These are phyloP conservation scores for Wickerhamomyces pijperi DNA, from an alignment of 805 yeast species.

Conservation along the genomic window DNA sequence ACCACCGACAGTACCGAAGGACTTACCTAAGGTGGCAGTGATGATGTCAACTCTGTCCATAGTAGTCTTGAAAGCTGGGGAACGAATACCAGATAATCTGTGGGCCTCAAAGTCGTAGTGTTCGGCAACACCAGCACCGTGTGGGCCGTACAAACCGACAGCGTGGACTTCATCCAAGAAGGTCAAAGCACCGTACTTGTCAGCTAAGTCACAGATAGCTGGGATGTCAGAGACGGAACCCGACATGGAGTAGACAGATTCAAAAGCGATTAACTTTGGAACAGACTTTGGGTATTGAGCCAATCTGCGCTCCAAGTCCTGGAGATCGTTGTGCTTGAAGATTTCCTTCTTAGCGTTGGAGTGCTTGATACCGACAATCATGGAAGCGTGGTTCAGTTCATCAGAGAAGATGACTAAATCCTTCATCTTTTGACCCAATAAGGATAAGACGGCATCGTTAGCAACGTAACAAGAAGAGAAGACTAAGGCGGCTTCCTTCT, in stretches of 20 bases:
- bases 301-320: constrained; percentile 70
- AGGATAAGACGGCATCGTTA: constrained; percentile 86
- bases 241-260: constrained; percentile 96
- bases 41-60: constrained; percentile 90
- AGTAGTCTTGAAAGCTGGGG: constrained; percentile 44
- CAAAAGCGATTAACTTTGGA: constrained; percentile 95
- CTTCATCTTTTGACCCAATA: constrained; percentile 84
- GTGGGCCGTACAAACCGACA: constrained; percentile 98
- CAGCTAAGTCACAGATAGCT: constrained; percentile 89
- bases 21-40: constrained; percentile 96
- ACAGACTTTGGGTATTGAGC: constrained; percentile 72
- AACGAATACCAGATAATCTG: constrained; percentile 50
- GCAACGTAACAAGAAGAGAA: constrained; percentile 95
- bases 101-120: constrained; percentile 85
- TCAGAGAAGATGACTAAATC: constrained; percentile 89
- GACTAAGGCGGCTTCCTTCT: constrained; percentile 90
- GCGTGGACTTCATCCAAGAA: constrained; percentile 98
- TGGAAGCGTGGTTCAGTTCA: constrained; percentile 91
- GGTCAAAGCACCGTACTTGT: constrained; percentile 93
- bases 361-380: constrained; percentile 92
- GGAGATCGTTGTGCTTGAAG: constrained; percentile 83
- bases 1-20: constrained; percentile 96
- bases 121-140: constrained; percentile 99
- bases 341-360: constrained; percentile 82
- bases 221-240: constrained; percentile 95